Percentiles rank a stretch among this genome's conserved stretches.
phyloP scores from a whole-genome alignment of 371 early-diverging fungal genomes.

The Mucor plumbeus region DNA sequence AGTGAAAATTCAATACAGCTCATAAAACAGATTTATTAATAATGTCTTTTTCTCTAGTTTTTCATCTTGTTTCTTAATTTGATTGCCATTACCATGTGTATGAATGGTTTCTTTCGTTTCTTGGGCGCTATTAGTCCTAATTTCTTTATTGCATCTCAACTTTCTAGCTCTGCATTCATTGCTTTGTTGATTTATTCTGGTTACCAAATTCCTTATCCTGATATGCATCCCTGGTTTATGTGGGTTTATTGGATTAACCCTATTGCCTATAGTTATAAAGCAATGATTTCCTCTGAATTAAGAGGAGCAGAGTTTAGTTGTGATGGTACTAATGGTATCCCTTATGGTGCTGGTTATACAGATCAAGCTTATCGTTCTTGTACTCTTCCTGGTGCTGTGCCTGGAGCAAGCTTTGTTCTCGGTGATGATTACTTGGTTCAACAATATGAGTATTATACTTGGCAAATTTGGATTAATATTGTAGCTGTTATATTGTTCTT shows the following conservation, averaged over 20 bases:
- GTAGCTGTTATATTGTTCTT: constrained; percentile 55
- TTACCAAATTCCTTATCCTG: constrained; percentile 60
- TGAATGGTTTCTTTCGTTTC: constrained; percentile 52
- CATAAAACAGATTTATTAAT: background rate
- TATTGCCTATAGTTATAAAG: constrained; percentile 67
- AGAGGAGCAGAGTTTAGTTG: constrained; percentile 39
- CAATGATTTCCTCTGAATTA: constrained; percentile 74
- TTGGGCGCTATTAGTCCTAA: constrained; percentile 56
- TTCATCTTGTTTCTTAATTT: constrained; percentile 57
- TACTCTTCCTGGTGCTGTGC: constrained; percentile 53
- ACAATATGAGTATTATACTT: constrained; percentile 2
- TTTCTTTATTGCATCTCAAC: constrained; percentile 59
- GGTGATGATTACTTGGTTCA: constrained; percentile 57
- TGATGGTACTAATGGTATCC: constrained; percentile 52
- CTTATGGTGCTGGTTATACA: constrained; percentile 50
- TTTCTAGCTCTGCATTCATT: constrained; percentile 61
- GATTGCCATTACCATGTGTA: constrained; percentile 51
- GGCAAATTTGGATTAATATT: constrained; percentile 60
- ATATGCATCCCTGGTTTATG: constrained; percentile 73
- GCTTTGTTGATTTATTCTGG: constrained; percentile 65
- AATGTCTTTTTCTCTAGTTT: constrained; percentile 21
- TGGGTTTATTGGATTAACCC: constrained; percentile 78
- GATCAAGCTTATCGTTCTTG: constrained; percentile 59
- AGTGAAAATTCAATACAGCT: background rate
- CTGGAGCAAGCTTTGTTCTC: constrained; percentile 50